Percentiles rank a stretch among this genome's conserved stretches.
Evolutionary conservation across 257 asterid genomes (phyloP).

Genomic region (Lithospermum erythrorhizon): DNA sequence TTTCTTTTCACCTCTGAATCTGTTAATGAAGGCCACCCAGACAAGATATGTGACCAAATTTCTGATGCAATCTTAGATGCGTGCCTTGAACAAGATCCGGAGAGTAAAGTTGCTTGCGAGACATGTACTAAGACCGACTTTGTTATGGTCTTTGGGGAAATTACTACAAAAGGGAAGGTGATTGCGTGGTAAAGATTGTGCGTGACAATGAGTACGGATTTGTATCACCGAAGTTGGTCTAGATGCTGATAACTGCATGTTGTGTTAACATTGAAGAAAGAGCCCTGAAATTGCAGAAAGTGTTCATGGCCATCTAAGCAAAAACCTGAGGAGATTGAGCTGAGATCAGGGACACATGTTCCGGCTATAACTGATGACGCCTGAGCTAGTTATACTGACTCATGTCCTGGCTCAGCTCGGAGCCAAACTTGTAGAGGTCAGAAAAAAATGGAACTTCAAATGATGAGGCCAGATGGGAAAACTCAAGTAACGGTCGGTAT

Average conservation of each 20-base stretch:
- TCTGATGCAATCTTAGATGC: constrained; percentile 64
- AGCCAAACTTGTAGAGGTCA: constrained; percentile 52
- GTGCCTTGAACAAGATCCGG: constrained; percentile 58
- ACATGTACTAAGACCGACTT: constrained; percentile 57
- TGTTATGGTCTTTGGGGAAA: constrained; percentile 64
- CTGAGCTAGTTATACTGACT: constrained; percentile 61
- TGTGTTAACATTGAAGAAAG: constrained; percentile 50
- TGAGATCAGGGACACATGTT: constrained; percentile 75
- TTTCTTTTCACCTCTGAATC: constrained; percentile 59
- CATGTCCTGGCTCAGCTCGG: constrained; percentile 67
- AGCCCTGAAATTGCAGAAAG: constrained; percentile 68
- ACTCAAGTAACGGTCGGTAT: constrained; percentile 67
- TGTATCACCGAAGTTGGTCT: constrained; percentile 56
- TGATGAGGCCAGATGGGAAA: constrained; percentile 69
- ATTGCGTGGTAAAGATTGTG: constrained; percentile 60
- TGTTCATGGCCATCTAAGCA: constrained; percentile 60
- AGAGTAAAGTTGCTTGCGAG: constrained; percentile 65
- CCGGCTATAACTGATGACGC: constrained; percentile 65
- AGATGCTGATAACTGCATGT: constrained; percentile 60
- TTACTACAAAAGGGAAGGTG: constrained; percentile 52
- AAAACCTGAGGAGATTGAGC: constrained; percentile 67
- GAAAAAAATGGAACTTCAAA: constrained; percentile 48
- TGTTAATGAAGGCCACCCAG: constrained; percentile 62
- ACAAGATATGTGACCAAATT: constrained; percentile 68
- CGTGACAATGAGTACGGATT: constrained; percentile 56